These are phyloP conservation scores for Camellia sinensis DNA, from an alignment of 148 eudicot genomes.

Conservation along the genomic window DNA sequence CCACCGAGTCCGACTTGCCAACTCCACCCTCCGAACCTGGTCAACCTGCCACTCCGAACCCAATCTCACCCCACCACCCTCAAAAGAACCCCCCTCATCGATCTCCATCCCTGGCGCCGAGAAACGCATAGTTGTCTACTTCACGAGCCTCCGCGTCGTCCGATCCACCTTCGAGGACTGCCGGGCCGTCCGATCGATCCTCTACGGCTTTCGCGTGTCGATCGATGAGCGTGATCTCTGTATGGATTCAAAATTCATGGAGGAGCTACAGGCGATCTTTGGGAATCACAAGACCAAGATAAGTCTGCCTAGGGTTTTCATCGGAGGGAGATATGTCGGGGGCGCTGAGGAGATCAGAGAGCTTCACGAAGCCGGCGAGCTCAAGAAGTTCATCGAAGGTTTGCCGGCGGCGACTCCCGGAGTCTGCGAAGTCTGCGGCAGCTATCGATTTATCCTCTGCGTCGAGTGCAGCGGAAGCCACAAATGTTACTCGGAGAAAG, in stretches of 20 bases:
- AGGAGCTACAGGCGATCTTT: slow-evolving; percentile 49
- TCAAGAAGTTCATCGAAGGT: slow-evolving; percentile 49
- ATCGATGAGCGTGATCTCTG: slow-evolving; percentile 76
- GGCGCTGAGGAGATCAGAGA: slow-evolving; percentile 69
- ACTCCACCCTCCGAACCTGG: slow-evolving; percentile 39
- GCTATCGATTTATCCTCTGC: slow-evolving; percentile 63
- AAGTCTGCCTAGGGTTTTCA: slow-evolving; percentile 61
- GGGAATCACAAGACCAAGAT: slow-evolving; percentile 22
- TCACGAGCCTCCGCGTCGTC: slow-evolving; percentile 64
- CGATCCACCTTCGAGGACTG: slow-evolving; percentile 74
- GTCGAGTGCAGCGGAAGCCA: slow-evolving; percentile 72
- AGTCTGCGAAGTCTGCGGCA: slow-evolving; percentile 65
- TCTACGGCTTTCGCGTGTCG: slow-evolving; percentile 46
- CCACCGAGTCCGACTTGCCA: slow-evolving; percentile 66
- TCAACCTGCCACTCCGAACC: slow-evolving; percentile 14
- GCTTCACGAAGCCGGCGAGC: slow-evolving; percentile 70
- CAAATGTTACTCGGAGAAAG: slow-evolving; percentile 55
- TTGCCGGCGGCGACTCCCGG: slow-evolving; percentile 30
- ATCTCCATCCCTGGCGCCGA: slow-evolving; percentile 32
- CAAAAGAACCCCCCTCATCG: slow-evolving; percentile 34
- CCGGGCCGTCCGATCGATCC: slow-evolving; percentile 48
- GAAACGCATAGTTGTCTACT: slow-evolving; percentile 49
- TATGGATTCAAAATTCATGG: slow-evolving; percentile 53
- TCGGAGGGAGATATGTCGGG: slow-evolving; percentile 67
- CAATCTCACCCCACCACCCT: slow-evolving; percentile 15